Base-by-base conservation (phyloP, 805 yeast species). In the Candida palmyrensis region DNA sequence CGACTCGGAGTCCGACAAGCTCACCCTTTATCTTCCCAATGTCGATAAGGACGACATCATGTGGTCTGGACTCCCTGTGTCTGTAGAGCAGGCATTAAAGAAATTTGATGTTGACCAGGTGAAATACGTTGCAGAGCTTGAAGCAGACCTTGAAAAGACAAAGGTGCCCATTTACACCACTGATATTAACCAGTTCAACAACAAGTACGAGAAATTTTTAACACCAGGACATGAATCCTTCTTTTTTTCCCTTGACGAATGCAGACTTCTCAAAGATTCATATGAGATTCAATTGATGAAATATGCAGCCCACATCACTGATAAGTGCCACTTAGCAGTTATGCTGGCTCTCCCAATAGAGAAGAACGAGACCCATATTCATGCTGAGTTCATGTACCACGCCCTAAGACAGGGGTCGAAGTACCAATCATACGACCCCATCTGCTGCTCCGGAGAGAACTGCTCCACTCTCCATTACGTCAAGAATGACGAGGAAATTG, bases 381-480 rank as follows among this genome's bases (percentile, higher is more conserved):
- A 92, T 51, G 98, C 97, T 2, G 97, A 92, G 55, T 90, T 92
- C 55, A 73, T 84, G 31, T 90, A 90, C 56, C 97, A 90, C 57
- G 84, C 96, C 2, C 72, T 87, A 39, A 79, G 97, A 47, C 96
- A 90, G 59, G 97, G 97, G 7, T 82, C 96, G 7, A 89, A 88
- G 58, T 62, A 75, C 48, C 86, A 80, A 57, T 80, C 95, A 11
- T 90, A 90, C 52, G 97, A 90, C 52, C 97, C 97, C 13, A 88
- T 90, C 36, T 90, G 97, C 55, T 89, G 98, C 49, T 74, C 95
- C 3, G 98, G 97, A 0, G 80, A 94, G 20, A 78, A 80, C 43
- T 85, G 96, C 55, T 86, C 95, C 11, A 87, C 96, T 2, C 70
- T 90, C 39, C 98, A 90, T 56, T 90, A 89, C 51, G 79, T 84